Evolutionary conservation across 306 rosid genomes (phyloP).

Genomic region (Dalbergia oliveri): DNA sequence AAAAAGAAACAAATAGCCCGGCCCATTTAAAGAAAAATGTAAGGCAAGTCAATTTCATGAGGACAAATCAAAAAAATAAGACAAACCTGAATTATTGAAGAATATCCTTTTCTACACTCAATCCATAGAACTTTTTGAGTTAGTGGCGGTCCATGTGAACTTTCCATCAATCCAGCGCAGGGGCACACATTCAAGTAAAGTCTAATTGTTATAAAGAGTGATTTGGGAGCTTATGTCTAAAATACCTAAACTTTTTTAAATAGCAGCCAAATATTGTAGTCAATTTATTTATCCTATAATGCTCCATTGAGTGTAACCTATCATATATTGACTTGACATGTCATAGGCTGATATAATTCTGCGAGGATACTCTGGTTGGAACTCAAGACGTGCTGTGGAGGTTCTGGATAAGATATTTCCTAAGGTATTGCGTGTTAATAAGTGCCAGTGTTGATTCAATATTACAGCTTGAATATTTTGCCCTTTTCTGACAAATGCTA

Average conservation of each 20-base stretch:
- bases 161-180: neutral
- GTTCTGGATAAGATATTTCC: constrained; percentile 77
- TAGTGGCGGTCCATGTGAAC: constrained; percentile 36
- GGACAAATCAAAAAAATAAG: neutral
- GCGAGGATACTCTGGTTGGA: constrained; percentile 90
- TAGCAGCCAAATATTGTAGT: neutral
- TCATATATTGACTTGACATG: neutral
- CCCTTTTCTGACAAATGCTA: neutral
- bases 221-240: neutral
- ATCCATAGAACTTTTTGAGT: constrained; percentile 1
- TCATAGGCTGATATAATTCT: constrained; percentile 74
- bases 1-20: no score
- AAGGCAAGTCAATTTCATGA: neutral
- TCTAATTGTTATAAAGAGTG: neutral
- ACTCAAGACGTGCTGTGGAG: constrained; percentile 80
- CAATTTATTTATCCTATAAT: constrained; percentile 5
- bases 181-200: neutral
- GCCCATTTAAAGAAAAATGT: neutral
- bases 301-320: constrained; percentile 13
- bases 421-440: constrained; percentile 53
- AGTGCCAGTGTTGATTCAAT: neutral
- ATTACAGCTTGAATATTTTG: neutral
- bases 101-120: neutral
- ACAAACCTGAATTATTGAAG: constrained; percentile 36
- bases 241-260: neutral